Base-by-base conservation (phyloP, 805 yeast genomes). In the Saccharomycopsis sp. region DNA sequence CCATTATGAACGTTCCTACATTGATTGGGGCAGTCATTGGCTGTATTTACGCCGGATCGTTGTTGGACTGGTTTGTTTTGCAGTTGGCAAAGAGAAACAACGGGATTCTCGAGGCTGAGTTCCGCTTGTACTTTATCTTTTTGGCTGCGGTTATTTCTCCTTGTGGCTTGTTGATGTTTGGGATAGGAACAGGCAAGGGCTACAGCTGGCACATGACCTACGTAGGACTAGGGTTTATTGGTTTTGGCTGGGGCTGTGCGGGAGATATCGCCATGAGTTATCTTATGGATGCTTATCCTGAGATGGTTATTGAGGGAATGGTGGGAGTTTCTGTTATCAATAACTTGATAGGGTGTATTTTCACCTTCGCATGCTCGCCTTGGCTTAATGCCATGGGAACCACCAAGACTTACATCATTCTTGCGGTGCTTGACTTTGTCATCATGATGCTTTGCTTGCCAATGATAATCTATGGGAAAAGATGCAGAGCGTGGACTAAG, bases 1-100 rank as follows among this genome's bases (percentile, higher is more conserved):
- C 90, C 0, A 66, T 87, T 48, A 85, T 87, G 91, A 86, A 87
- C 64, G 75, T 87, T 21, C 91, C 92, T 0, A 79, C 85, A 57
- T 71, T 83, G 48, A 77, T 83, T 53, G 89, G 89, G 51, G 86
- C 89, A 1, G 68, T 81, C 29, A 73, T 84, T 59, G 89, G 89
- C 2, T 84, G 88, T 75, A 62, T 82, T 24, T 80, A 81, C 62
- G 87, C 89, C 1, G 89, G 89, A 61, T 66, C 75, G 24, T 54
- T 82, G 23, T 79, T 84, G 24, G 89, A 84, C 66, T 73, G 77
- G 67, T 81, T 83, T 67, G 85, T 84, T 12, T 66, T 81, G 18
- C 79, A 81, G 81, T 67, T 79, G 73, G 85, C 89, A 2, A 81
- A 78, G 63, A 72, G 81, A 53, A 82, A 82, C 66, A 74, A 77